Evolutionary conservation across 2,329 filamentous ascomycete genomes (phyloP).

Genomic region (Exophiala bonariae): DNA sequence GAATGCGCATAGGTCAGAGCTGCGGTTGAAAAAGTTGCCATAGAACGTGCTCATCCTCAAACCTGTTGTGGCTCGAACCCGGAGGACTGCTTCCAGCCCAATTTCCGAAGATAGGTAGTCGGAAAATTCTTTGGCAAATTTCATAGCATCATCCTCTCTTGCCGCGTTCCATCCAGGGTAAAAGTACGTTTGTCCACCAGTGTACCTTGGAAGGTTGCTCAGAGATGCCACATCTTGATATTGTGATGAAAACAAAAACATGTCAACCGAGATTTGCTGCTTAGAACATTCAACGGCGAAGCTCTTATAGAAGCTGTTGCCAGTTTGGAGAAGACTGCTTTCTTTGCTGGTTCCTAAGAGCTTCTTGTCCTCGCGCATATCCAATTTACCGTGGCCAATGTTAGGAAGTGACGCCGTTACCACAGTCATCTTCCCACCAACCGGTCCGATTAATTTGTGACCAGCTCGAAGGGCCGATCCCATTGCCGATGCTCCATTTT

Average conservation of each 20-base stretch:
- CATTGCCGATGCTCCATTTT: constrained; percentile 88
- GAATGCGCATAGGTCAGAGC: constrained; percentile 95
- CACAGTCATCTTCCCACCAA: constrained; percentile 93
- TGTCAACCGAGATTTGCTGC: constrained; percentile 96
- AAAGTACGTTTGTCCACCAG: constrained; percentile 96
- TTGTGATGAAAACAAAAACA: constrained; percentile 94
- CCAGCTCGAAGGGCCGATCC: constrained; percentile 88
- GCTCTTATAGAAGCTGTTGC: constrained; percentile 97
- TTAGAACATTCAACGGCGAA: constrained; percentile 99
- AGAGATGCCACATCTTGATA: constrained; percentile 97
- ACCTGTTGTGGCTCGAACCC: constrained; percentile 91
- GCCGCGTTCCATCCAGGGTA: constrained; percentile 98
- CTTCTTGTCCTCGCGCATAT: constrained; percentile 96
- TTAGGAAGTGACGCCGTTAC: constrained; percentile 89
- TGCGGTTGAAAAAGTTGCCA: constrained; percentile 99
- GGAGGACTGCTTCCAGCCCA: constrained; percentile 89
- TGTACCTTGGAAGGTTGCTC: constrained; percentile 93
- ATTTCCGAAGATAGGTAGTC: constrained; percentile 97
- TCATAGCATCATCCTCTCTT: constrained; percentile 90
- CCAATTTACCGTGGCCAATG: constrained; percentile 82
- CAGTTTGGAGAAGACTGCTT: constrained; percentile 80
- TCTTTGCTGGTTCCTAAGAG: constrained; percentile 92
- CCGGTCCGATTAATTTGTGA: constrained; percentile 90
- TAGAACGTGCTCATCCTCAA: constrained; percentile 97
- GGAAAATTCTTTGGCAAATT: constrained; percentile 95